Conservation (phyloP, 169 alveolate species). For the Hepatocystis sp. region DNA sequence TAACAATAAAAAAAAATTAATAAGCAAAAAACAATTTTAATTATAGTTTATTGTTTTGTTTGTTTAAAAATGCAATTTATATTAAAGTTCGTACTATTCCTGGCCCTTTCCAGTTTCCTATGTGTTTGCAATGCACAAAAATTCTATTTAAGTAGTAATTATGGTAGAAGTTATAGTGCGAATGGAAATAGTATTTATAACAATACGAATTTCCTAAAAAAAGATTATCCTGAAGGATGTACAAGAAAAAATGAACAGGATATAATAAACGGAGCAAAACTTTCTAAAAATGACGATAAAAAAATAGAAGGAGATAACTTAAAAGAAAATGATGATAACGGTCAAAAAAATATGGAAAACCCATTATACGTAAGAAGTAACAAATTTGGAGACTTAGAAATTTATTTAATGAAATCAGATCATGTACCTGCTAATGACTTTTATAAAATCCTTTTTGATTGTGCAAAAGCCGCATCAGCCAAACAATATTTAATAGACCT, state of each 20-base stretch:
- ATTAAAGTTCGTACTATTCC: too few relatives aligned
- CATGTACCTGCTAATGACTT: constrained; percentile 30
- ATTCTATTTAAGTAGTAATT: too few relatives aligned
- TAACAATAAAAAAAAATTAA: too few relatives aligned
- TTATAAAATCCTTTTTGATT: constrained; percentile 50
- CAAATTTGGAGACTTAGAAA: constrained; percentile 2
- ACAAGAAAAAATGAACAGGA: constrained; percentile 35
- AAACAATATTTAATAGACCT: constrained; percentile 67
- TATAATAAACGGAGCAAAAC: constrained; percentile 48
- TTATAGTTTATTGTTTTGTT: too few relatives aligned
- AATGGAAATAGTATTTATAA: background rate
- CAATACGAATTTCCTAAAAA: background rate
- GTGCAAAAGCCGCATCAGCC: constrained; percentile 70
- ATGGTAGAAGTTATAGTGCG: too few relatives aligned
- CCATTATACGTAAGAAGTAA: constrained; percentile 5
- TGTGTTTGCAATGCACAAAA: too few relatives aligned
- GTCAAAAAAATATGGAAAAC: background rate
- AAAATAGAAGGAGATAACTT: background rate
- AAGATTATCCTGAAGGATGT: constrained; percentile 33
- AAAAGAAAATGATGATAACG: too few relatives aligned
- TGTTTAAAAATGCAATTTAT: too few relatives aligned
- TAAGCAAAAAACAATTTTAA: too few relatives aligned
- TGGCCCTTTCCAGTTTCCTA: too few relatives aligned
- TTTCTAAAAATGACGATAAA: constrained; percentile 5
- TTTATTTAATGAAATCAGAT: constrained; percentile 12